Conservation (phyloP, 2,329 filamentous ascomycete species). For the Hypomyces rosellus region DNA sequence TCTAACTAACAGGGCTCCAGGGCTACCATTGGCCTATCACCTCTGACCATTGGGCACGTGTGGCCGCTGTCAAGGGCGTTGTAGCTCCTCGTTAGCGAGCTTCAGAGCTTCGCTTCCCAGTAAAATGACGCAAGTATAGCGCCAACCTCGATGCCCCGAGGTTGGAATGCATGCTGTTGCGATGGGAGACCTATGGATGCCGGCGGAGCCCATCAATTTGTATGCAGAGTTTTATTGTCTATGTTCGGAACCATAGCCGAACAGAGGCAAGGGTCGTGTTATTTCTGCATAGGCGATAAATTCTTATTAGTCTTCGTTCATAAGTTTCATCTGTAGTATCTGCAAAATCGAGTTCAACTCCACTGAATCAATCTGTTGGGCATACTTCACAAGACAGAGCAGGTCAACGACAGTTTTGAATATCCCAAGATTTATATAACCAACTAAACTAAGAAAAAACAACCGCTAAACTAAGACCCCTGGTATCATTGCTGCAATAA, state of each 20-base stretch:
- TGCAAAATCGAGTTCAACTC: not conserved
- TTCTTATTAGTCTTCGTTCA: too few species aligned
- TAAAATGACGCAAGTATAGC: not conserved
- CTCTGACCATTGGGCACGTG: not conserved
- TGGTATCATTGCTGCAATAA: conserved; percentile 9
- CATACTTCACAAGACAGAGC: not conserved
- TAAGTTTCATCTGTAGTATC: too few species aligned
- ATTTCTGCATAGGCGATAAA: too few species aligned
- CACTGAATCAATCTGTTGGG: not conserved
- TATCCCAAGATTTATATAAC: too few species aligned
- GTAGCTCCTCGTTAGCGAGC: not conserved
- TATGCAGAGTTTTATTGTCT: not conserved
- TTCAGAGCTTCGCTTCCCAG: not conserved
- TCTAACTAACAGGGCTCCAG: not conserved
- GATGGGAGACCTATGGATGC: not conserved
- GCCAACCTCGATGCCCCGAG: not conserved
- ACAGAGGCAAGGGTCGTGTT: too few species aligned
- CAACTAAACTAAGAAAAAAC: not conserved
- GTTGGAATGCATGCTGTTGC: not conserved
- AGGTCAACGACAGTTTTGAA: too few species aligned
- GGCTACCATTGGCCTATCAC: conserved; percentile 1
- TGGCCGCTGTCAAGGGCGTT: not conserved
- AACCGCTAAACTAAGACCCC: not conserved
- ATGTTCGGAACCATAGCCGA: not conserved
- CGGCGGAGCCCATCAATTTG: not conserved